A percentile compares a stretch with the other conserved stretches of the same genome.
Conservation (phyloP, 2,329 filamentous ascomycete species). For the Cryphonectria nitschkei region DNA sequence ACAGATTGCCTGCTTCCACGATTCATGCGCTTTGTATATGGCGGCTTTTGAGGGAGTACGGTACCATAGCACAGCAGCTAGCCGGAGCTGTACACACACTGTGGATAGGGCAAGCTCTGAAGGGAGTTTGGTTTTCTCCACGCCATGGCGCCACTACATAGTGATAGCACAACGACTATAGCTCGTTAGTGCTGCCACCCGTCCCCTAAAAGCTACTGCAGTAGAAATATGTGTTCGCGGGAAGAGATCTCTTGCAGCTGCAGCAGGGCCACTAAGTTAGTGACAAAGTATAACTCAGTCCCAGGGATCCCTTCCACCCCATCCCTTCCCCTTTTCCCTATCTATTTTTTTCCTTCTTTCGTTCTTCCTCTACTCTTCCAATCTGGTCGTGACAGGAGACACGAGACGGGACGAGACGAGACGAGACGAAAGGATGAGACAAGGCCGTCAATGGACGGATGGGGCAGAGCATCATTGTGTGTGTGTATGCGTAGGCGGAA, state of each 20-base stretch:
- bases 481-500: neutral
- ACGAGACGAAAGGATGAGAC: constrained; percentile 4
- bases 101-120: neutral
- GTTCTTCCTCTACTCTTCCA: neutral
- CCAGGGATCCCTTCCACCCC: neutral
- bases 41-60: neutral
- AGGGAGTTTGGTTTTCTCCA: neutral
- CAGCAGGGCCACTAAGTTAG: too few relatives aligned
- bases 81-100: neutral
- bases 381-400: neutral
- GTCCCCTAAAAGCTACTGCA: too few relatives aligned
- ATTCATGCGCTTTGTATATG: neutral
- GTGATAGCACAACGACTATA: neutral
- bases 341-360: too few relatives aligned
- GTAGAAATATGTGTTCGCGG: too few relatives aligned
- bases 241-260: neutral
- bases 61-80: neutral
- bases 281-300: neutral
- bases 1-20: neutral
- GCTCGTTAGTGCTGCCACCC: neutral
- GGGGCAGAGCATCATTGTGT: neutral
- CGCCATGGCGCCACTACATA: too few relatives aligned
- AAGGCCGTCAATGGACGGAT: too few relatives aligned
- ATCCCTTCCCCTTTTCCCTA: too few relatives aligned
- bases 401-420: neutral